Conservation (phyloP, 1,284 basidiomycete species). For the Irpex rosettiformis region DNA sequence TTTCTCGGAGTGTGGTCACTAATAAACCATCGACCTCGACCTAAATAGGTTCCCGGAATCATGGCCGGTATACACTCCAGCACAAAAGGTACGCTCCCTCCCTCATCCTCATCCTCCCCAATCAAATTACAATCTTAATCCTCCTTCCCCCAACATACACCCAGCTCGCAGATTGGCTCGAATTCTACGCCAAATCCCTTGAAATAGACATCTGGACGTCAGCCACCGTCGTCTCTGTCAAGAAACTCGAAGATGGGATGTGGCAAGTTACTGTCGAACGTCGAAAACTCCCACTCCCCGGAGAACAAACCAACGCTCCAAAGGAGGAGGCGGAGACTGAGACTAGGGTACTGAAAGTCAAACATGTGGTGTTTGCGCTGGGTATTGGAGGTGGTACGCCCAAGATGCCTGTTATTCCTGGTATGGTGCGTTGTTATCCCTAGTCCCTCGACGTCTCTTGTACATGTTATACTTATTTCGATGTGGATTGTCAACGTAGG, state of each 20-base stretch:
- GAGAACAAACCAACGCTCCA: no score
- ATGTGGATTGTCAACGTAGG: no score
- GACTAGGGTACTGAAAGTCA: conserved; percentile 40
- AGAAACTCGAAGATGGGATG: conserved; percentile 35
- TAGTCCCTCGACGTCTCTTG: no score
- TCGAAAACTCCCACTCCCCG: no score
- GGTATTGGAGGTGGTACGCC: conserved; percentile 47
- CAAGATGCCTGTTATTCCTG: conserved; percentile 41
- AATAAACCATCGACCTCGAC: no score
- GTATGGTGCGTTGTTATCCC: conserved; percentile 19
- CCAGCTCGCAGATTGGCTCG: conserved; percentile 56
- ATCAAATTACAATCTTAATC: background rate
- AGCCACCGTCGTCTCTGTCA: conserved; percentile 36
- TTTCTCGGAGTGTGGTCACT: background rate
- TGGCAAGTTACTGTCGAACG: conserved; percentile 47
- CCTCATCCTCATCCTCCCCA: background rate
- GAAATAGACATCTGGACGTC: conserved; percentile 62
- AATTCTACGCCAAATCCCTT: conserved; percentile 54
- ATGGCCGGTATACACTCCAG: conserved; percentile 57
- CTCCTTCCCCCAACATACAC: background rate
- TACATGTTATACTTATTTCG: no score
- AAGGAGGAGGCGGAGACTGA: no score
- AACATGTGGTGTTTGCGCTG: conserved; percentile 54
- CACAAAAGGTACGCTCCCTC: conserved; percentile 35
- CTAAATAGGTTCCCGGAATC: conserved; percentile 42